Evolutionary conservation across 306 rosid genomes (phyloP), one percentile per base, ranked within the genome.

Genomic region (Rubus idaeus): DNA sequence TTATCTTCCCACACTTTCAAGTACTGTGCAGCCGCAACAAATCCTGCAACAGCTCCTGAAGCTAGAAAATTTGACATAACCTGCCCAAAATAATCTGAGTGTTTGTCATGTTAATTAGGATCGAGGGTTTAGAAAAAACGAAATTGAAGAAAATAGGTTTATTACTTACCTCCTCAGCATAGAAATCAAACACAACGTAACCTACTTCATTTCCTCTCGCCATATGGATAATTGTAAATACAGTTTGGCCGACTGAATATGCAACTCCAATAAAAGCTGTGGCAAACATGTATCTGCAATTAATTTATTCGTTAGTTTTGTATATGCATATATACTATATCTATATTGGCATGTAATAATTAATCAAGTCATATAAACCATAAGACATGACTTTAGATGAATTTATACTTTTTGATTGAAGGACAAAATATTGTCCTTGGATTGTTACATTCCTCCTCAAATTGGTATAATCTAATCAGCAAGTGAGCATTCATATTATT

Each of bases 11-110:
- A 68, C 12, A 0, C 0, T 68, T 42, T 42, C 16, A 68, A 6
- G 8, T 9, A 23, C 8, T 68, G 18, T 20, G 57, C 41, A 0
- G 42, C 7, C 73, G 42, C 52, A 13, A 69, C 3, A 23, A 69
- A 69, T 23, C 73, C 57, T 21, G 57, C 21, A 8, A 68, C 73
- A 68, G 41, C 73, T 45, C 73, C 73, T 12, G 73, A 69, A 45
- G 56, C 57, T 46, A 69, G 6, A 12, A 69, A 23, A 21, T 46
- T 69, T 37, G 21, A 46, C 73, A 69, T 13, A 21, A 69, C 73
- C 53, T 41, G 50, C 50, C 50, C 70, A 16, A 63, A 16, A 35
- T 58, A 63, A 3, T 45, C 49, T 13, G 12, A 45, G 51, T 2
- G 51, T 46, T 46, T 3, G 51, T 30, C 35, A 30, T 30, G 5